Evolutionary conservation across 202 grass and related monocot species (phyloP), one percentile per base, ranked within the genome.

Genomic region (Schoenoplectus tabernaemontani): DNA sequence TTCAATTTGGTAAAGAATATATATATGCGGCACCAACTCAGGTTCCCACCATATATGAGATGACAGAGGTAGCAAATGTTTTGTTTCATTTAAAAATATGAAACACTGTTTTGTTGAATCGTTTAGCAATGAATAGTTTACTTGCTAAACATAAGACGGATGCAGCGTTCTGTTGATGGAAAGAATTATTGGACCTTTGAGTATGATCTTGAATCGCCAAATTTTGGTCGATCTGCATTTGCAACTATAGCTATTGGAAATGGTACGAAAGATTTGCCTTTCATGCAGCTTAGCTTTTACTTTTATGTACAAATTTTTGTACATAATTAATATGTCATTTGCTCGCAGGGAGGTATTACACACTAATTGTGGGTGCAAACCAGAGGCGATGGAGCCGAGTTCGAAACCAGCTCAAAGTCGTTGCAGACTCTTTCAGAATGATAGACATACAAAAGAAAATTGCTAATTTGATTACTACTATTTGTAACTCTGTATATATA

Each of bases 151-250:
- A 37, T 57, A 36, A 10, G 36, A 22, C 34, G 13, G 71, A 62
- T 77, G 83, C 89, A 98, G 91, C 86, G 95, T 7, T 90, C 89
- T 24, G 78, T 90, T 57, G 89, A 95, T 59, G 95, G 95, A 82
- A 98, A 92, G 84, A 95, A 98, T 74, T 95, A 98, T 81, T 95
- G 95, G 95, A 98, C 91, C 10, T 92, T 95, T 38, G 95, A 98
- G 83, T 98, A 95, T 77, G 95, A 95, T 57, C 91, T 98, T 81
- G 84, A 87, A 82, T 87, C 91, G 7, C 87, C 86, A 2, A 81
- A 77, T 64, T 95, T 92, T 43, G 82, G 86, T 23, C 83, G 93
- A 9, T 90, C 95, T 3, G 87, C 95, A 0, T 98, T 90, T 39
- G 95, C 95, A 32, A 98, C 95, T n/a, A 83, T 98, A 48, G 91